Percentiles rank a stretch among this genome's conserved stretches.
phyloP scores from a whole-genome alignment of 2,329 filamentous ascomycete species.

The Sporothrix pallida region DNA sequence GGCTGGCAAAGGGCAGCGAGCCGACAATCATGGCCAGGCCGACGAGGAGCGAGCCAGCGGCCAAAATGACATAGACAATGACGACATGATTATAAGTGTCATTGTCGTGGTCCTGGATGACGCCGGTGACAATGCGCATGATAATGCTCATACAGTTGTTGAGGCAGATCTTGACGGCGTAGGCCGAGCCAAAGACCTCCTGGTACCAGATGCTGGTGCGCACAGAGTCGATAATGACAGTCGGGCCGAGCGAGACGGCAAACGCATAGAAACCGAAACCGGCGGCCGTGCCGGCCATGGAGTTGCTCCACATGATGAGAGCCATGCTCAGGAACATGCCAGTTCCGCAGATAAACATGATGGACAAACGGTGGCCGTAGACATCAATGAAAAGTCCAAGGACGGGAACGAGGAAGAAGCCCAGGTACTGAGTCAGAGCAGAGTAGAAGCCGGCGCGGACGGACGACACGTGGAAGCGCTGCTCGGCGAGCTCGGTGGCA shows the following conservation, averaged over 20 bases:
- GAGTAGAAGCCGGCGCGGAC: constrained; percentile 67
- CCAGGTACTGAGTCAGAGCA: constrained; percentile 59
- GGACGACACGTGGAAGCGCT: constrained; percentile 61
- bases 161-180: constrained; percentile 65
- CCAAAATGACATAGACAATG: constrained; percentile 61
- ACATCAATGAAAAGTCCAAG: constrained; percentile 51
- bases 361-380: constrained; percentile 49
- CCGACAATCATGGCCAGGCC: constrained; percentile 38
- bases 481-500: constrained; percentile 65
- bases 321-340: constrained; percentile 61
- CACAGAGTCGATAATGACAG: constrained; percentile 65
- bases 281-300: constrained; percentile 59
- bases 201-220: constrained; percentile 58
- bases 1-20: constrained; percentile 44
- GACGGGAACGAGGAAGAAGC: constrained; percentile 64
- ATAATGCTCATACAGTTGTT: constrained; percentile 70
- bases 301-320: constrained; percentile 58
- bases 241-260: constrained; percentile 60
- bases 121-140: constrained; percentile 61
- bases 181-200: constrained; percentile 63
- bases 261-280: constrained; percentile 66
- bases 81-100: constrained; percentile 62
- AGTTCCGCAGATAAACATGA: constrained; percentile 51
- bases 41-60: constrained; percentile 56
- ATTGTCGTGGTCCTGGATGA: constrained; percentile 63